Conservation (phyloP, 148 eudicot genomes). For the Amaranthus cruentus region DNA sequence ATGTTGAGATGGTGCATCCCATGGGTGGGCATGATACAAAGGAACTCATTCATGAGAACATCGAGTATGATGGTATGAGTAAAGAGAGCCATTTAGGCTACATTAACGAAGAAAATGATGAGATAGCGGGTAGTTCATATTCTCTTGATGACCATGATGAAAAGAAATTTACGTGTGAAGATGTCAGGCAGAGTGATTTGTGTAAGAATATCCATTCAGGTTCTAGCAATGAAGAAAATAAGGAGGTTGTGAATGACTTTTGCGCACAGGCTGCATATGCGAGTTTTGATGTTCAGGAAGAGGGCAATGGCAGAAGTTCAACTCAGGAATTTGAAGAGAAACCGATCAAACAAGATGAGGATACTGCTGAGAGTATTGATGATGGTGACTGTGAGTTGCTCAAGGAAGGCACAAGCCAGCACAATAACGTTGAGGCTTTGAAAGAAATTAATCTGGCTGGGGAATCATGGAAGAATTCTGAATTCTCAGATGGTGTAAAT, state of each 20-base stretch:
- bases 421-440: slow-evolving; percentile 13
- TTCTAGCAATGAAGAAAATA: slow-evolving; percentile 11
- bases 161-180: slow-evolving; percentile 15
- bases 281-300: slow-evolving; percentile 13
- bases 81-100: slow-evolving; percentile 2
- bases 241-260: slow-evolving; percentile 11
- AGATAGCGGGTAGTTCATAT: slow-evolving; percentile 11
- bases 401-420: slow-evolving; percentile 25
- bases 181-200: neutral
- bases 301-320: slow-evolving; percentile 18
- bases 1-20: slow-evolving; percentile 17
- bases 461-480: slow-evolving; percentile 12
- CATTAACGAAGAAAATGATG: slow-evolving; percentile 11
- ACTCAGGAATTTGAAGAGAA: slow-evolving; percentile 18
- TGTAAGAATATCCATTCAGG: neutral
- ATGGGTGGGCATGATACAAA: slow-evolving; percentile 25
- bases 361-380: slow-evolving; percentile 10
- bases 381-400: slow-evolving; percentile 25
- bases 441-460: slow-evolving; percentile 21
- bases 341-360: slow-evolving; percentile 20
- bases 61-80: neutral
- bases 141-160: neutral
- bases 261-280: slow-evolving; percentile 10
- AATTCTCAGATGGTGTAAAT: slow-evolving; percentile 15
- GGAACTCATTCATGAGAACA: neutral